A percentile compares a stretch with the other conserved stretches of the same genome.
These are phyloP conservation scores for Durio zibethinus DNA, from an alignment of 345 rosid species.

Conservation along the genomic window DNA sequence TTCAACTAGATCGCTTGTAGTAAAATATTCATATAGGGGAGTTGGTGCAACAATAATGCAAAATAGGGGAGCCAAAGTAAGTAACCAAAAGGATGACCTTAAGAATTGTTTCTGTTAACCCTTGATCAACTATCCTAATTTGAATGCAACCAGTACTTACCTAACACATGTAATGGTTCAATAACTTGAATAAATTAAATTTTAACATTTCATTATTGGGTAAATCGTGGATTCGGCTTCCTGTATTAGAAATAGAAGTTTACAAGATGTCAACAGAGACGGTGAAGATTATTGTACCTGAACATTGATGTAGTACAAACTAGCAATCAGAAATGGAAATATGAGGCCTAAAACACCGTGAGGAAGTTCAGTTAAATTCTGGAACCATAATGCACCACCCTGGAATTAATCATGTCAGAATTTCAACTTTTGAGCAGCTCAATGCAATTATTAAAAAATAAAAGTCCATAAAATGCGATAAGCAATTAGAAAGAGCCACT, in stretches of 20 bases:
- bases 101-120: no score
- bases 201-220: not conserved
- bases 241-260: not conserved
- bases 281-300: slow-evolving; percentile 45
- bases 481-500: not conserved
- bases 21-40: no score
- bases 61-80: no score
- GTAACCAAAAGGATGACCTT: no score
- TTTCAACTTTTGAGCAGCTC: not conserved
- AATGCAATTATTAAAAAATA: not conserved
- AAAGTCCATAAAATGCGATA: not conserved
- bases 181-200: no score
- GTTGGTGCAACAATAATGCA: no score
- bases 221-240: not conserved
- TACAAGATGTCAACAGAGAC: not conserved
- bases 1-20: no score
- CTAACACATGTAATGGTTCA: no score
- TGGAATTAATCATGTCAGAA: slow-evolving; percentile 33
- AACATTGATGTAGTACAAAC: slow-evolving; percentile 71
- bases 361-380: slow-evolving; percentile 77
- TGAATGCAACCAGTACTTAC: no score
- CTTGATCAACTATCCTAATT: no score
- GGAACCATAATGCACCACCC: slow-evolving; percentile 97
- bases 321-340: slow-evolving; percentile 69
- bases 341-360: slow-evolving; percentile 59